Percentiles rank a stretch among this genome's conserved stretches.
Evolutionary conservation across 2,329 filamentous ascomycete species (phyloP).

Genomic region (Didymella pomorum): DNA sequence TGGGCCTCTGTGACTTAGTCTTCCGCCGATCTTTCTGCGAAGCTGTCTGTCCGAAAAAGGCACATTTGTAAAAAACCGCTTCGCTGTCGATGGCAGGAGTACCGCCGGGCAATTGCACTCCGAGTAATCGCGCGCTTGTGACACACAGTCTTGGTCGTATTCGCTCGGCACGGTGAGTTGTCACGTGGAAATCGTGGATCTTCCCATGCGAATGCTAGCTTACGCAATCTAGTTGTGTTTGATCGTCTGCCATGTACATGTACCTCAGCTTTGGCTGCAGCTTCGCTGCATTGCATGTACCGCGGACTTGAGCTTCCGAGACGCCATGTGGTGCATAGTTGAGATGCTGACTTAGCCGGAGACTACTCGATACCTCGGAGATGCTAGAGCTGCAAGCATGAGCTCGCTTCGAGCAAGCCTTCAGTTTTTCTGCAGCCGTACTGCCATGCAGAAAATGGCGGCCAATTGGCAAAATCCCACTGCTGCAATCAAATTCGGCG

Average conservation of each 20-base stretch:
- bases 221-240: slow-evolving; percentile 8
- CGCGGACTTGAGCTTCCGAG: slow-evolving; percentile 3
- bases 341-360: slow-evolving; percentile 13
- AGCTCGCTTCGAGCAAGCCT: slow-evolving; percentile 23
- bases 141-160: not conserved
- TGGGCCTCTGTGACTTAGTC: slow-evolving; percentile 35
- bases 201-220: not conserved
- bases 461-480: slow-evolving; percentile 20
- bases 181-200: not conserved
- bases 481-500: slow-evolving; percentile 1
- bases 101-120: slow-evolving; percentile 1
- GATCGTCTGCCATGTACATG: slow-evolving; percentile 6
- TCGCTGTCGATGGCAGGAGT: slow-evolving; percentile 22
- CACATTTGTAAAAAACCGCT: slow-evolving; percentile 7
- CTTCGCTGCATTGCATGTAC: slow-evolving; percentile 15
- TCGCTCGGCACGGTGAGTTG: not conserved
- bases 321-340: slow-evolving; percentile 8
- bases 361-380: slow-evolving; percentile 6
- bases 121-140: not conserved
- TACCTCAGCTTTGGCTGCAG: slow-evolving; percentile 11
- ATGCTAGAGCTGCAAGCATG: slow-evolving; percentile 32
- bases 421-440: slow-evolving; percentile 4
- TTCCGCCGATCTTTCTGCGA: slow-evolving; percentile 26
- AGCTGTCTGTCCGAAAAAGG: slow-evolving; percentile 5
- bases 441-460: slow-evolving; percentile 8